A percentile compares a stretch with the other conserved stretches of the same genome.
Conservation (phyloP, 345 rosid genomes). For the Lumnitzera racemosa region DNA sequence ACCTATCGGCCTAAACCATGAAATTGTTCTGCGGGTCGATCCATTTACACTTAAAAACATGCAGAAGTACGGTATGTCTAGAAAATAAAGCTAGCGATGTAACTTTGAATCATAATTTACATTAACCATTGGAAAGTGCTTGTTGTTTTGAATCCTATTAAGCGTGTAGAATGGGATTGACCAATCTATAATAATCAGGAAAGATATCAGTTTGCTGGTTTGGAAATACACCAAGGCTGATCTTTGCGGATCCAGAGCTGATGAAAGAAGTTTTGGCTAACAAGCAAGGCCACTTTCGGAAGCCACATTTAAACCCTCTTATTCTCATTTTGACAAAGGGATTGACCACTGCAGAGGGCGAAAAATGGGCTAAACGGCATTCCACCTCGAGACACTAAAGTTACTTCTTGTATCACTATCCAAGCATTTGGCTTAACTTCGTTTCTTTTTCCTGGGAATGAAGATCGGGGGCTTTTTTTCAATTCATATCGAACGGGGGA, state of each 20-base stretch:
- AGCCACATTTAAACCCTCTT: conserved; percentile 31
- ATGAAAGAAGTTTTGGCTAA: conserved; percentile 33
- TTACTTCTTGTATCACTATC: conserved; percentile 9
- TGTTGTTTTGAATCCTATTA: no score
- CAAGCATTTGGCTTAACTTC: not conserved
- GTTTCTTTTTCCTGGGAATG: not conserved
- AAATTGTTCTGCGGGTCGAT: conserved; percentile 25
- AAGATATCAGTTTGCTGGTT: conserved; percentile 33
- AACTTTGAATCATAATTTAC: not conserved
- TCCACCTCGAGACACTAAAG: conserved; percentile 42
- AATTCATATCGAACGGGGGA: conserved; percentile 15
- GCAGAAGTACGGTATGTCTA: conserved; percentile 25
- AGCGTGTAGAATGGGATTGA: no score
- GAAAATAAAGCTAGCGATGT: not conserved
- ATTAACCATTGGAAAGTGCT: no score
- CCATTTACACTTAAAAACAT: conserved; percentile 23
- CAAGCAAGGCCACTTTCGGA: conserved; percentile 34
- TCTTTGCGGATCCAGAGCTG: conserved; percentile 31
- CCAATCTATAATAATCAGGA: conserved; percentile 20
- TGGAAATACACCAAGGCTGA: conserved; percentile 36
- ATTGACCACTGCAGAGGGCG: conserved; percentile 32
- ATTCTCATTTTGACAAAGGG: conserved; percentile 29
- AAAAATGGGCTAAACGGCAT: conserved; percentile 39
- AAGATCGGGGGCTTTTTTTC: not conserved
- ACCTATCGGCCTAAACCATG: conserved; percentile 28